phyloP scores from a whole-genome alignment of 2,329 filamentous ascomycete genomes.

The Fusarium oxysporum region DNA sequence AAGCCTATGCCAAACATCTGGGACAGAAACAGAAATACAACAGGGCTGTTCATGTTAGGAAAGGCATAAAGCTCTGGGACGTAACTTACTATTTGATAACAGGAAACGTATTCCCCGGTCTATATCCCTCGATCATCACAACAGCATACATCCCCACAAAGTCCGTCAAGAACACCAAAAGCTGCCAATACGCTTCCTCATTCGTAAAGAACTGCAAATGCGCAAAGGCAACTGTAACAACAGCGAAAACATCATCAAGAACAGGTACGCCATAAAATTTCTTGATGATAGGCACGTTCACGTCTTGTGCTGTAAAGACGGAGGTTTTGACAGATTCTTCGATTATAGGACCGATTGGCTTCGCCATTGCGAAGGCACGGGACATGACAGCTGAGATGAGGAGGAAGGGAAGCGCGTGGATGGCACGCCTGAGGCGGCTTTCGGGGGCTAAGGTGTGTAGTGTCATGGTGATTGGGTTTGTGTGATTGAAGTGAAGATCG shows the following conservation, averaged over 20 bases:
- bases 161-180: constrained; percentile 45
- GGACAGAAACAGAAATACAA: constrained; percentile 31
- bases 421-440: constrained; percentile 25
- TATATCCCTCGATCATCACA: constrained; percentile 41
- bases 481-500: neutral
- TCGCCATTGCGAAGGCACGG: constrained; percentile 33
- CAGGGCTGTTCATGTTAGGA: constrained; percentile 25
- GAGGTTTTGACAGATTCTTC: constrained; percentile 11
- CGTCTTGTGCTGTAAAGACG: constrained; percentile 1
- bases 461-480: neutral
- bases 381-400: constrained; percentile 34
- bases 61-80: fast-evolving
- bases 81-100: constrained; percentile 42
- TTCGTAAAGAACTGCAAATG: constrained; percentile 43
- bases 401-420: constrained; percentile 39
- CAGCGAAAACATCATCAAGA: constrained; percentile 38
- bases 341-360: constrained; percentile 26
- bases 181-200: constrained; percentile 43
- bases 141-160: constrained; percentile 45
- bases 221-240: constrained; percentile 37
- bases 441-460: neutral
- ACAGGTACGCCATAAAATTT: constrained; percentile 38
- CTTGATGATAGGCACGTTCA: constrained; percentile 20
- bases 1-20: constrained; percentile 42
- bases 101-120: constrained; percentile 26